Evolutionary conservation across 1,284 basidiomycete species (phyloP).

Genomic region (Fomitopsis betulina): DNA sequence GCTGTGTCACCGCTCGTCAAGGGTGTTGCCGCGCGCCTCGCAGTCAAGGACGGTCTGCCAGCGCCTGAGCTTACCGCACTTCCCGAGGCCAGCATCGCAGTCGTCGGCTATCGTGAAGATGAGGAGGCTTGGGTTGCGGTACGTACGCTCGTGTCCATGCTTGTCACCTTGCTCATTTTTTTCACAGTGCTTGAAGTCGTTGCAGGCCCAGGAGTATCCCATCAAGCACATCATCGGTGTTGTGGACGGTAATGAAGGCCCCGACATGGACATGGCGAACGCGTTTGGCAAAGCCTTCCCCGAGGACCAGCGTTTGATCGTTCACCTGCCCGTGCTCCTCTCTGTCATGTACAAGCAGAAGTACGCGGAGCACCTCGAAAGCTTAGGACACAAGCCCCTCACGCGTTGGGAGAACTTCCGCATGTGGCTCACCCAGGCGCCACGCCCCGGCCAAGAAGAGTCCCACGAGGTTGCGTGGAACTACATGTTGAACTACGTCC

Average conservation of each 20-base stretch:
- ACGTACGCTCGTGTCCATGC: background rate
- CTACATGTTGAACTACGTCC: constrained; percentile 14
- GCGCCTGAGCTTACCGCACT: constrained; percentile 3
- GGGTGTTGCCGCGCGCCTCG: constrained; percentile 8
- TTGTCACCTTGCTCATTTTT: background rate
- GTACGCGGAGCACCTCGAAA: constrained; percentile 12
- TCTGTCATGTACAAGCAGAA: constrained; percentile 18
- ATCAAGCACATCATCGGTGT: constrained; percentile 19
- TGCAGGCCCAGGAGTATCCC: constrained; percentile 16
- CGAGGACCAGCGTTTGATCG: constrained; percentile 14
- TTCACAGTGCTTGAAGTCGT: constrained; percentile 14
- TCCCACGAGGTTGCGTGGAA: constrained; percentile 16
- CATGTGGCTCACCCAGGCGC: constrained; percentile 12
- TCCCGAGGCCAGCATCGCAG: constrained; percentile 15
- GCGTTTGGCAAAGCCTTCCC: constrained; percentile 16
- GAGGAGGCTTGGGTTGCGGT: constrained; percentile 14
- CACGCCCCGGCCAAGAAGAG: constrained; percentile 10
- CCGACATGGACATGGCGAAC: constrained; percentile 13
- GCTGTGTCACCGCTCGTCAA: constrained; percentile 8
- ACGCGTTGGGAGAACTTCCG: constrained; percentile 12
- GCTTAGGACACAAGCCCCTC: constrained; percentile 5
- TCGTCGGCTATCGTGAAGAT: constrained; percentile 18
- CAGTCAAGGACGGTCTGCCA: constrained; percentile 6
- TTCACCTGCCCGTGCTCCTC: constrained; percentile 15
- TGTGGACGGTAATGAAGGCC: constrained; percentile 16